These are phyloP conservation scores for Colletotrichum eleusines DNA, from an alignment of 2,329 filamentous ascomycete genomes.

Conservation along the genomic window DNA sequence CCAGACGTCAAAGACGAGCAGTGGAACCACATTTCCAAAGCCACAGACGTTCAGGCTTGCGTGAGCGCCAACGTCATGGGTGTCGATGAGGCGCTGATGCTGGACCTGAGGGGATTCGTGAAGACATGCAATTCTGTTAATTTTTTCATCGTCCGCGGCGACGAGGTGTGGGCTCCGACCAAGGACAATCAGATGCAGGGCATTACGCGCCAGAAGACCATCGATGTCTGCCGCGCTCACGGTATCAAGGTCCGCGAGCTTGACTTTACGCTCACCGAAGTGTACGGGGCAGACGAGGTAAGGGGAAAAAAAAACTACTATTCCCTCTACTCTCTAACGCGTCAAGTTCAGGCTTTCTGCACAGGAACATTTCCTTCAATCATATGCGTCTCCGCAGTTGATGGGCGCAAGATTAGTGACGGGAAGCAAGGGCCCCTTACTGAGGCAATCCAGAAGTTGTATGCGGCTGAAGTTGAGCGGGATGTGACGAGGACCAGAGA, in stretches of 20 bases:
- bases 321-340: too few relatives aligned
- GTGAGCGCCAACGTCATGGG: conserved; percentile 48
- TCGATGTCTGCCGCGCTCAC: conserved; percentile 47
- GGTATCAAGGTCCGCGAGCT: conserved; percentile 46
- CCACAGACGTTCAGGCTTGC: conserved; percentile 49
- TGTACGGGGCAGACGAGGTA: conserved; percentile 46
- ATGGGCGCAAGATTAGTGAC: conserved; percentile 45
- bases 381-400: conserved; percentile 46
- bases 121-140: conserved; percentile 51
- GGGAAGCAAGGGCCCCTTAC: conserved; percentile 45
- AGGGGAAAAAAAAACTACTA: too few relatives aligned
- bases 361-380: conserved; percentile 49
- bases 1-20: conserved; percentile 50
- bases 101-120: conserved; percentile 47
- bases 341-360: too few relatives aligned
- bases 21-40: conserved; percentile 50
- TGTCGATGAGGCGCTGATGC: conserved; percentile 49
- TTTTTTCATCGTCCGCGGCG: conserved; percentile 50
- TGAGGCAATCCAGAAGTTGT: conserved; percentile 45
- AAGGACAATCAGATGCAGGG: conserved; percentile 51
- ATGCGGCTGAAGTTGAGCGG: conserved; percentile 42
- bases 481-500: conserved; percentile 44
- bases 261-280: conserved; percentile 49
- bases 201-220: conserved; percentile 49
- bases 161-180: conserved; percentile 50